Evolutionary conservation across 2,329 filamentous ascomycete species (phyloP), one percentile per base, ranked within the genome.

Genomic region (Aspergillus pseudoglaucus): DNA sequence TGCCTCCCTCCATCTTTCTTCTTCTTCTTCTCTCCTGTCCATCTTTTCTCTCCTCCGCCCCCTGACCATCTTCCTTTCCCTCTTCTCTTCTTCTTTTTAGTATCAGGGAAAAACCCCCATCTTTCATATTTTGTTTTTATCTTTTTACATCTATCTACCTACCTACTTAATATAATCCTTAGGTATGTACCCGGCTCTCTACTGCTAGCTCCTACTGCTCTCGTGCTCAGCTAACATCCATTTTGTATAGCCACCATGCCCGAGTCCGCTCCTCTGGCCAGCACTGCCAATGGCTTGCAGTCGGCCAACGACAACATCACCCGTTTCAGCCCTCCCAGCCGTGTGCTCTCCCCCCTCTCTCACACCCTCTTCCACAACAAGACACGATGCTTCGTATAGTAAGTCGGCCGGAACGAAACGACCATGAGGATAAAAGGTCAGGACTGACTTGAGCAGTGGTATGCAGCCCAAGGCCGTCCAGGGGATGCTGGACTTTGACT

Each of bases 311-410:
- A 98, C 80, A 97, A 97, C 79, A 97, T 98, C 76, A 86, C 87
- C 74, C 90, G 93, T 63, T 98, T 98, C 74, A 82, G 85, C 63
- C 89, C 91, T 65, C 89, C 93, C 61, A 95, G 89, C 78, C 84
- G 93, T 67, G 88, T 90, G 56, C 74, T 94, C 76, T 95, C 87
- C 80, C 93, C 93, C 61, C 84, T 88, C 59, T 80, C 83, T 66
- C 88, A 96, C 75, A 87, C 88, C 54, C 88, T 98, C 68, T 98
- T 97, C 85, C 93, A 93, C 81, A 84, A 90, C 76, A 98, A 97
- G 88, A 97, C 93, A 71, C 82, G 93, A 91, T 97, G 93, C 81
- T 95, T 98, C 72, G 93, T 98, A 75, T 98, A 98, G 81, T 84
- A 74, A 77, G 81, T 74, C 18, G 25, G 2, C 25, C 25, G 4